phyloP scores from a whole-genome alignment of 1,284 basidiomycete species.

The Leccinum subrobustum region DNA sequence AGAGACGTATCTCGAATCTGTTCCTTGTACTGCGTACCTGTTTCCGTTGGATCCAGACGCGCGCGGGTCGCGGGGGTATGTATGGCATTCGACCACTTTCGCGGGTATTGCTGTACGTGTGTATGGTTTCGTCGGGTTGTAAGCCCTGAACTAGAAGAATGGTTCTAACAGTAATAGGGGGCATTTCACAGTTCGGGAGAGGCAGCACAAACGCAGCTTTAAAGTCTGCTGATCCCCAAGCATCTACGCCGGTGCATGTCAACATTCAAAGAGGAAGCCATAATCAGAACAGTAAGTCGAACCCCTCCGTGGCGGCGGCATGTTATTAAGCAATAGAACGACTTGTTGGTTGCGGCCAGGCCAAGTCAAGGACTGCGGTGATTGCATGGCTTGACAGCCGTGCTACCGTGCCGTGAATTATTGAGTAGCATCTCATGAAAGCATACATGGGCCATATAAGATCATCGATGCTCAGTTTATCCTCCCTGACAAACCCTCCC shows the following conservation, averaged over 20 bases:
- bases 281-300: neutral
- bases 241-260: neutral
- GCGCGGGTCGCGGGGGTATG: neutral
- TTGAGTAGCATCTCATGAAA: too few species aligned
- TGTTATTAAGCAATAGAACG: neutral
- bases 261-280: neutral
- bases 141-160: neutral
- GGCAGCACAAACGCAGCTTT: neutral
- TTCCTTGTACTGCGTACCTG: neutral
- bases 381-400: neutral
- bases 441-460: slow-evolving; percentile 15
- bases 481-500: neutral
- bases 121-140: neutral
- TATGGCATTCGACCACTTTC: neutral
- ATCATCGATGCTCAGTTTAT: neutral
- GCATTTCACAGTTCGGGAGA: neutral
- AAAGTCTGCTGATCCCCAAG: neutral
- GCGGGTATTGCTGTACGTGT: neutral
- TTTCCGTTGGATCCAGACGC: neutral
- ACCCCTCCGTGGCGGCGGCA: neutral
- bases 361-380: neutral
- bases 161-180: neutral
- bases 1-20: neutral
- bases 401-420: too few species aligned
- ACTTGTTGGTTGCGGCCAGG: neutral